These are phyloP conservation scores for Pisolithus microcarpus DNA, from an alignment of 768 basidiomycete genomes.

Conservation along the genomic window DNA sequence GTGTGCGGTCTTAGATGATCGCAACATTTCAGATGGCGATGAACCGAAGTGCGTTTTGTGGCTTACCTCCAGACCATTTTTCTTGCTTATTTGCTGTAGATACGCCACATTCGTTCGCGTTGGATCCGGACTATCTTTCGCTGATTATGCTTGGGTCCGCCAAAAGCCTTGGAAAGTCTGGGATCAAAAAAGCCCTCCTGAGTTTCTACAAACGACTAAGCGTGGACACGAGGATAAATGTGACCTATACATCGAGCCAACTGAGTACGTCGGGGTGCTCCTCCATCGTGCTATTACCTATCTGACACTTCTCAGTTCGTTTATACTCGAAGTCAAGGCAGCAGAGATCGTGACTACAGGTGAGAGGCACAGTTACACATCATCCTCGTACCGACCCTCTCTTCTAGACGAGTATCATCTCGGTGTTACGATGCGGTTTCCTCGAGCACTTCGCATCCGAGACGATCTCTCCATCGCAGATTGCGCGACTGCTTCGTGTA, in stretches of 20 bases:
- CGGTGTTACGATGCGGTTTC: constrained; percentile 91
- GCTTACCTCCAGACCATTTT: background rate
- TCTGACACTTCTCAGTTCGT: constrained; percentile 53
- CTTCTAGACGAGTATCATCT: constrained; percentile 70
- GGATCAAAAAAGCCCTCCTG: constrained; percentile 67
- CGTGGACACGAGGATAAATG: constrained; percentile 72
- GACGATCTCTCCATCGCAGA: constrained; percentile 70
- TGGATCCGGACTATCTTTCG: constrained; percentile 80
- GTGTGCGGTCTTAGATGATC: constrained; percentile 81
- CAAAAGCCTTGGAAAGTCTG: constrained; percentile 77
- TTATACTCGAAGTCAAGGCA: constrained; percentile 89
- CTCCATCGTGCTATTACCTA: background rate
- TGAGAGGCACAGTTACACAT: constrained; percentile 5
- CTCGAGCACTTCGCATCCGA: constrained; percentile 72
- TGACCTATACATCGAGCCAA: constrained; percentile 84
- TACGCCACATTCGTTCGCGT: constrained; percentile 86
- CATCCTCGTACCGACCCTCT: background rate
- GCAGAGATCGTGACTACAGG: constrained; percentile 81
- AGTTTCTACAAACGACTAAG: constrained; percentile 57
- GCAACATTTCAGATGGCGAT: constrained; percentile 45
- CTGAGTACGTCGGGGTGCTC: constrained; percentile 50
- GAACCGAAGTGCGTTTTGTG: constrained; percentile 49
- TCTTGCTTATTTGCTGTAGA: constrained; percentile 32
- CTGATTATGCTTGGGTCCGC: constrained; percentile 81
- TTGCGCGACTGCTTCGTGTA: constrained; percentile 66